Conservation (phyloP, 306 rosid genomes). For the Castanea crenata region DNA sequence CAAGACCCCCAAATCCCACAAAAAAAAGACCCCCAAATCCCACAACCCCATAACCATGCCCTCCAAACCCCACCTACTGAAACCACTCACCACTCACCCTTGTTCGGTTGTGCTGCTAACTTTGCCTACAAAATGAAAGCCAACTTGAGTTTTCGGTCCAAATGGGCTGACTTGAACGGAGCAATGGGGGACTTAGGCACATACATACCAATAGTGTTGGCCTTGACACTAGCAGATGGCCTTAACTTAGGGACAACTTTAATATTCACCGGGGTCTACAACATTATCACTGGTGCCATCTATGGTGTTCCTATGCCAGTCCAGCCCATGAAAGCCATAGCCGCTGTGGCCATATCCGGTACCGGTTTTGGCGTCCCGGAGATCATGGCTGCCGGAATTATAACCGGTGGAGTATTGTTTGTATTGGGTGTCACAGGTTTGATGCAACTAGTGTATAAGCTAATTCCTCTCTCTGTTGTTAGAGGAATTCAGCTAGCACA, state of each 20-base stretch:
- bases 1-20: conserved; percentile 24
- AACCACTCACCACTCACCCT: neutral
- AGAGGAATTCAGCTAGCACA: conserved; percentile 80
- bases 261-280: conserved; percentile 67
- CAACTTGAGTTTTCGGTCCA: conserved; percentile 50
- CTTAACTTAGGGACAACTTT: conserved; percentile 76
- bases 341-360: conserved; percentile 58
- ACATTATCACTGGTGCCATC: conserved; percentile 64
- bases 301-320: conserved; percentile 89
- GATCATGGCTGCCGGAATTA: conserved; percentile 75
- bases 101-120: conserved; percentile 17
- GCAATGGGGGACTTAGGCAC: conserved; percentile 91
- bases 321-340: conserved; percentile 87
- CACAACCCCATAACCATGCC: conserved; percentile 15
- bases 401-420: conserved; percentile 51
- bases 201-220: conserved; percentile 65
- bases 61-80: conserved; percentile 5
- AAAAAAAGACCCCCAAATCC: conserved; percentile 14
- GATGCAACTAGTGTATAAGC: conserved; percentile 55
- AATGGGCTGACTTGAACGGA: conserved; percentile 68
- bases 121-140: conserved; percentile 29
- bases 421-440: conserved; percentile 58
- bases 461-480: conserved; percentile 57
- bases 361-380: conserved; percentile 51
- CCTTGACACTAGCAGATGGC: conserved; percentile 55